Conservation (phyloP, 2,329 filamentous ascomycete genomes). For the Teratosphaeria destructans region DNA sequence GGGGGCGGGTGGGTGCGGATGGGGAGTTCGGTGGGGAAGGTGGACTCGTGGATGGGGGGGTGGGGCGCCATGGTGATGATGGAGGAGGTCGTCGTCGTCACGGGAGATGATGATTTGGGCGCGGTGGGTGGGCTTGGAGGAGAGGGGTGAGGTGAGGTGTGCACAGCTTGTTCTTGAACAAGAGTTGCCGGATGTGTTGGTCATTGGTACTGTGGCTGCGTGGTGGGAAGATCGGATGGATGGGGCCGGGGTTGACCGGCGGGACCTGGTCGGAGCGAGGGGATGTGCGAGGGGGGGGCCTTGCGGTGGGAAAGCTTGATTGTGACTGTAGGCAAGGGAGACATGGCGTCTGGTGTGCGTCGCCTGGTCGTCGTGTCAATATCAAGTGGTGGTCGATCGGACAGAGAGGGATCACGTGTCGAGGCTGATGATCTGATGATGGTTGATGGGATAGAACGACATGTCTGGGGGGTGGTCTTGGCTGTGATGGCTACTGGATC, state of each 20-base stretch:
- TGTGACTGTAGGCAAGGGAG: too few species aligned
- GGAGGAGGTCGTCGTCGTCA: neutral
- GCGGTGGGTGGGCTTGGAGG: neutral
- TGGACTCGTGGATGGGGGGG: neutral
- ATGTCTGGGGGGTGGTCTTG: neutral
- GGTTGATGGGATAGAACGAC: too few species aligned
- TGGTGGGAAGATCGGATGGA: neutral
- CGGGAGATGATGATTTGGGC: neutral
- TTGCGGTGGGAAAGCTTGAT: too few species aligned
- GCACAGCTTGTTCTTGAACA: neutral
- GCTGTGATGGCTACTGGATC: neutral
- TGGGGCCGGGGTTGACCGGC: neutral
- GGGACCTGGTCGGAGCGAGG: neutral
- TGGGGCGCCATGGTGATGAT: neutral
- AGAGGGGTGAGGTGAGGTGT: neutral
- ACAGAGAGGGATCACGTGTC: neutral
- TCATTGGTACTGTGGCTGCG: neutral
- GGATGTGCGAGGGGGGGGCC: neutral
- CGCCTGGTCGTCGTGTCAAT: neutral
- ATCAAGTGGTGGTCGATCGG: too few species aligned
- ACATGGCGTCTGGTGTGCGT: neutral
- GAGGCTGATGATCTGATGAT: neutral
- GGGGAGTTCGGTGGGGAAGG: neutral
- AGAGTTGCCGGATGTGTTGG: neutral
- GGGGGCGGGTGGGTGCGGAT: neutral